A percentile compares a stretch with the other conserved stretches of the same genome.
phyloP scores from a whole-genome alignment of 768 basidiomycete species.

The Coprinellus aureogranulatus region DNA sequence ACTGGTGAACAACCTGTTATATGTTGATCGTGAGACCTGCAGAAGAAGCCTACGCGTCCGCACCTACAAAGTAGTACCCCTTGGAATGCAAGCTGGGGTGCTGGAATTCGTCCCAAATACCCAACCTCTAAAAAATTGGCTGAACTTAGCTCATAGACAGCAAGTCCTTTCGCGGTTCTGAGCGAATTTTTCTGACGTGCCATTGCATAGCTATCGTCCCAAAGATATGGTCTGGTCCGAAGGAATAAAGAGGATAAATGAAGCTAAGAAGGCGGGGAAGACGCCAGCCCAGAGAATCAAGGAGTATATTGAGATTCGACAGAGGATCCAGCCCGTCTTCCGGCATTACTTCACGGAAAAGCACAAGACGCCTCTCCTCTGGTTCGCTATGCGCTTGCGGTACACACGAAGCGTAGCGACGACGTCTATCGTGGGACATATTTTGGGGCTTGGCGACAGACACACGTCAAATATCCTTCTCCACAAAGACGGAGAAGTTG shows the following conservation, averaged over 20 bases:
- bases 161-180: conserved; percentile 27
- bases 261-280: conserved; percentile 3
- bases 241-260: conserved; percentile 30
- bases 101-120: conserved; percentile 91
- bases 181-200: neutral
- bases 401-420: conserved; percentile 93
- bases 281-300: conserved; percentile 25
- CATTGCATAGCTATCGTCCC: conserved; percentile 59
- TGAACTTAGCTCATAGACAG: conserved; percentile 61
- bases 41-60: conserved; percentile 71
- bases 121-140: conserved; percentile 58
- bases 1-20: conserved; percentile 78
- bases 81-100: conserved; percentile 76
- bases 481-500: conserved; percentile 80
- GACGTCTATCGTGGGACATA: conserved; percentile 89
- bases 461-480: conserved; percentile 91
- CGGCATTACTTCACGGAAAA: conserved; percentile 91
- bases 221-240: conserved; percentile 42
- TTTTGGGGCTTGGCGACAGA: conserved; percentile 90
- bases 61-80: conserved; percentile 86
- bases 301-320: conserved; percentile 34
- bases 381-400: conserved; percentile 88
- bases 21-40: conserved; percentile 70
- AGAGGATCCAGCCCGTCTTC: conserved; percentile 78
- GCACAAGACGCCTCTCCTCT: conserved; percentile 83